Percentiles rank a stretch among this genome's conserved stretches.
Evolutionary conservation across 306 rosid genomes (phyloP).

Genomic region (Calophaca sinica): DNA sequence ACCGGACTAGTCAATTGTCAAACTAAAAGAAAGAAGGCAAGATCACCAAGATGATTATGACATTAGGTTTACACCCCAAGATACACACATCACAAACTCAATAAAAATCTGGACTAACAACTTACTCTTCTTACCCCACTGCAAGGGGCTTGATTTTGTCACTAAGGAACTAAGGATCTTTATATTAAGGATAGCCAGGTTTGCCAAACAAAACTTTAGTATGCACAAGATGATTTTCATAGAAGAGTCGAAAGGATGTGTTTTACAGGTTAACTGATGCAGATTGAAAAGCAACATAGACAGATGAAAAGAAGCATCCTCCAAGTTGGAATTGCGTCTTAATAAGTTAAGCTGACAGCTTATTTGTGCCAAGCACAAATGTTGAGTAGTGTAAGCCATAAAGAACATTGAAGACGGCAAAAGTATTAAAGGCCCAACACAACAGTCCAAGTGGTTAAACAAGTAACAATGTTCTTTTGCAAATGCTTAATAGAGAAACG

Average conservation of each 20-base stretch:
- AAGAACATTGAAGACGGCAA: constrained; percentile 4
- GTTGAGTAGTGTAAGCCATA: constrained; percentile 15
- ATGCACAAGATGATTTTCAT: constrained; percentile 26
- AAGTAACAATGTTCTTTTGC: constrained; percentile 9
- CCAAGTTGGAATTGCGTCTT: constrained; percentile 21
- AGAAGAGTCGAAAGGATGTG: background rate
- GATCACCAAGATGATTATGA: background rate
- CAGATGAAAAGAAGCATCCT: constrained; percentile 24
- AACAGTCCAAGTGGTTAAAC: constrained; percentile 17
- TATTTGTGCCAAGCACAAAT: constrained; percentile 29
- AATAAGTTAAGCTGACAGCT: background rate
- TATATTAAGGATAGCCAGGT: constrained; percentile 33
- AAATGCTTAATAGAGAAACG: background rate
- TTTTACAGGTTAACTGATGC: constrained; percentile 13
- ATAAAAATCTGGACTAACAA: background rate
- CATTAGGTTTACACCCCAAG: constrained; percentile 8
- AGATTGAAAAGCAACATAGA: constrained; percentile 23
- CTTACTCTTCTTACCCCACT: constrained; percentile 12
- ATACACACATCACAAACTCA: constrained; percentile 10
- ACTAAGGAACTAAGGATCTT: background rate
- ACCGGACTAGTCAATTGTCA: constrained; percentile 39
- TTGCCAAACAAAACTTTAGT: constrained; percentile 2
- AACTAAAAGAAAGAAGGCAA: constrained; percentile 33
- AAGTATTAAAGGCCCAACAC: constrained; percentile 5
- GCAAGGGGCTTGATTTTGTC: background rate